phyloP scores from a whole-genome alignment of 78 protist genomes.

The Dictyostelium discoideum region DNA sequence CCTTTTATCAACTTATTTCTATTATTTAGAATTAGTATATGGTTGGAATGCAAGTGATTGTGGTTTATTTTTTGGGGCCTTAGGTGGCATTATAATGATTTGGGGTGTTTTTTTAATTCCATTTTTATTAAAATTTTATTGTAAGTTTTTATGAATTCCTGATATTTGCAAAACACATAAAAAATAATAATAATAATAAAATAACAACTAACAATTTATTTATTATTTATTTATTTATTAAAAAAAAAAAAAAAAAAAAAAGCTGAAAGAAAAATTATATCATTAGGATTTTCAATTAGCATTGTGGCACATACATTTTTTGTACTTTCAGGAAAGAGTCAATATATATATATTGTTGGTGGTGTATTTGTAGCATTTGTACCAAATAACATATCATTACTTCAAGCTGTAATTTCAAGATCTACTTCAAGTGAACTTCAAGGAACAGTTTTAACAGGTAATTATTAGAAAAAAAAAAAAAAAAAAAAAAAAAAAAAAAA shows the following conservation, averaged over 20 bases:
- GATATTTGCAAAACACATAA: no score
- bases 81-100: not conserved
- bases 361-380: constrained; percentile 16
- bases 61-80: not conserved
- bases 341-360: constrained; percentile 14
- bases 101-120: constrained; percentile 18
- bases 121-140: not conserved
- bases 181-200: no score
- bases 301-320: not conserved
- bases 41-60: not conserved
- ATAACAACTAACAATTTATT: no score
- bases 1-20: not conserved
- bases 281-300: not conserved
- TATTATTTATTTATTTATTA: no score
- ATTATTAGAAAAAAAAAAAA: not conserved
- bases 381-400: not conserved
- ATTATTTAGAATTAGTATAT: not conserved
- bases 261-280: constrained; percentile 47
- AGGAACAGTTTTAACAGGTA: constrained; percentile 34
- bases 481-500: not conserved
- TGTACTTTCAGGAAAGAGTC: constrained; percentile 8
- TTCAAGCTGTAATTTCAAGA: constrained; percentile 12
- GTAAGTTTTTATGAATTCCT: not conserved
- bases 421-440: constrained; percentile 19
- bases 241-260: no score